Evolutionary conservation across 2,329 filamentous ascomycete species (phyloP).

Genomic region (Ophiocordyceps camponoti-rufipedis): DNA sequence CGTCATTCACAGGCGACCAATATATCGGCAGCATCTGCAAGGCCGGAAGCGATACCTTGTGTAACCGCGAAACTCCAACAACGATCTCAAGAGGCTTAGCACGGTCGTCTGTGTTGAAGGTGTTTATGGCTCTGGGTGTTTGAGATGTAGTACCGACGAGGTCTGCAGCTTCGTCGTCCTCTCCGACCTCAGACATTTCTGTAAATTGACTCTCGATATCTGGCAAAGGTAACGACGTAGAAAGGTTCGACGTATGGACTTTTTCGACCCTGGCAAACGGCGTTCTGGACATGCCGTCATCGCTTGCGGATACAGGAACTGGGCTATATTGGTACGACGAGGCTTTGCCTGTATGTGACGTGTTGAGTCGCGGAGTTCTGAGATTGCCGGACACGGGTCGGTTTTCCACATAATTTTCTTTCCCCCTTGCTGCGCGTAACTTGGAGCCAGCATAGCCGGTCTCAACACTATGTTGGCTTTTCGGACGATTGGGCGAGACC

Average conservation of each 20-base stretch:
- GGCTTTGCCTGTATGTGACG: slow-evolving; percentile 5
- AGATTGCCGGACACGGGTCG: slow-evolving; percentile 1
- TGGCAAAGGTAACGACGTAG: slow-evolving; percentile 1
- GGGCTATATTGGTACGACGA: slow-evolving; percentile 8
- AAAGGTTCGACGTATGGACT: slow-evolving; percentile 9
- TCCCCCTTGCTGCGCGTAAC: not conserved
- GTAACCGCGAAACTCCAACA: slow-evolving; percentile 77
- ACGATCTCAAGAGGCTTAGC: slow-evolving; percentile 39
- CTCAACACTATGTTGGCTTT: not conserved
- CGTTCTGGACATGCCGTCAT: slow-evolving; percentile 35
- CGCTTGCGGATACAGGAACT: slow-evolving; percentile 8
- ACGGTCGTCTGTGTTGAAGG: not conserved
- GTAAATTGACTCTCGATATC: not conserved
- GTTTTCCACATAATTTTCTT: not conserved
- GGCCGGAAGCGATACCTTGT: slow-evolving; percentile 68
- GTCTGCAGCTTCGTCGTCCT: not conserved
- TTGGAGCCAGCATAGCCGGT: not conserved
- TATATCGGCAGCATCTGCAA: slow-evolving; percentile 93
- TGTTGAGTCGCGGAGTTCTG: slow-evolving; percentile 5
- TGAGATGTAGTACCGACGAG: not conserved
- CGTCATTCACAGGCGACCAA: slow-evolving; percentile 86
- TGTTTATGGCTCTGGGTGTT: not conserved
- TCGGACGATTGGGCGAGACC: slow-evolving; percentile 4
- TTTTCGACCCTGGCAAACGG: slow-evolving; percentile 31
- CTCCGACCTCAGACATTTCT: not conserved